These are phyloP conservation scores for Lactarius hatsudake DNA, from an alignment of 768 basidiomycete genomes.

Conservation along the genomic window DNA sequence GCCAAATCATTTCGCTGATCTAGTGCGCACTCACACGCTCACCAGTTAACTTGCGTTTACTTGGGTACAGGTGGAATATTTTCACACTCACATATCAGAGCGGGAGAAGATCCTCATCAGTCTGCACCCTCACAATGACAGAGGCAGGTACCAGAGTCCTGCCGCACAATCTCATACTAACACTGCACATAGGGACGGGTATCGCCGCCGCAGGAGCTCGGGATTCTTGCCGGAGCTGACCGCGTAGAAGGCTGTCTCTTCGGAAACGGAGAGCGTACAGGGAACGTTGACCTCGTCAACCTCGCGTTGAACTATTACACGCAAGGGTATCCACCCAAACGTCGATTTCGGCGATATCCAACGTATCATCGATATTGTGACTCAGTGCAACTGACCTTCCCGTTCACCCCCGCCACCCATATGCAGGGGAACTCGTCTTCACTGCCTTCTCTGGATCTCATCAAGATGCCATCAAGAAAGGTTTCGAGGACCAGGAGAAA, in stretches of 20 bases:
- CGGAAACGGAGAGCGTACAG: constrained; percentile 98
- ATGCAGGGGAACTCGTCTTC: constrained; percentile 96
- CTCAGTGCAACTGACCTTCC: constrained; percentile 96
- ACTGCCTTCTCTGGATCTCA: constrained; percentile 99
- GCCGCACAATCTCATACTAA: neutral
- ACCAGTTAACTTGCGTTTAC: constrained; percentile 11
- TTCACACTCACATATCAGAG: constrained; percentile 81
- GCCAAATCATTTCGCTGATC: constrained; percentile 97
- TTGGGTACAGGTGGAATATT: constrained; percentile 78
- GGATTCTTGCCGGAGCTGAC: constrained; percentile 90
- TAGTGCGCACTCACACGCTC: constrained; percentile 46
- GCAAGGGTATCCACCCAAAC: constrained; percentile 81
- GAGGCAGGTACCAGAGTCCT: constrained; percentile 51
- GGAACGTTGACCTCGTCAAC: constrained; percentile 97
- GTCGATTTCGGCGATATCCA: constrained; percentile 94
- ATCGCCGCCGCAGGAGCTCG: constrained; percentile 94
- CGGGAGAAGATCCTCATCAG: constrained; percentile 89
- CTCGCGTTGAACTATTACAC: constrained; percentile 95
- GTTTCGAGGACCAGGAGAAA: constrained; percentile 83
- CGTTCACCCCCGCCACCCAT: constrained; percentile 93
- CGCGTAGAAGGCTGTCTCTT: constrained; percentile 97
- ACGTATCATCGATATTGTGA: constrained; percentile 86
- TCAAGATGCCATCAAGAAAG: constrained; percentile 99
- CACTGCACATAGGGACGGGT: constrained; percentile 66
- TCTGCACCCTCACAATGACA: constrained; percentile 95